Evolutionary conservation across 305 asterid species (phyloP), one percentile per base, ranked within the genome.

Genomic region (Stenogyne calaminthoides): DNA sequence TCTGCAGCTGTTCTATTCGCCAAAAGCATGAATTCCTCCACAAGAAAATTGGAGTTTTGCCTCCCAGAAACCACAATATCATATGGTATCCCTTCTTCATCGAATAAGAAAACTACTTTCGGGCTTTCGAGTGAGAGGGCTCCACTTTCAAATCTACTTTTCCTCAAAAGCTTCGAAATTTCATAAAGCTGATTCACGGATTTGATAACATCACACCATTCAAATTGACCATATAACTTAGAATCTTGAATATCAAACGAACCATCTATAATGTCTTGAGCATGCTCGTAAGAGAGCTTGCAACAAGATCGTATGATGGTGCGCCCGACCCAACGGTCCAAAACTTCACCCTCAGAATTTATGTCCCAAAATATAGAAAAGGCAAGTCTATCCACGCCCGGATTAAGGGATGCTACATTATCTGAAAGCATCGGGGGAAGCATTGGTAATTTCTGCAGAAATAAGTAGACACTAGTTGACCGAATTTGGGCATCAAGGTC

Each of bases 1-100:
- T 94, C 96, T 14, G 99, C 99, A 71, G 95, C n/a, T 25, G 98
- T 92, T 73, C 71, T 78, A 72, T 92, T 94, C 59, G 99, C 99
- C 81, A 94, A 82, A 75, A 92, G 87, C 98, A 87, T 90, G 62
- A 92, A 88, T 85, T 94, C 99, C 87, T 94, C 93, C 40, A 94
- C 91, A 44, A 94, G 90, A 76, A 80, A 83, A 79, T 92, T 81
- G 5, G 99, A 88, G 58, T 80, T 88, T 69, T 61, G 82, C 49
- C 74, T 82, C 40, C 79, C 84, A 66, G 83, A 71, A n/a, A 90
- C 66, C 59, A 77, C 74, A 58, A 83, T 80, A 66, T 87, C 97
- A 79, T 81, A 91, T 3, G 98, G 99, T 36, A 82, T n/a, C 64
- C 98, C 99, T 49, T 87, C 86, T 46, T 88, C 92, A 82, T 91